Percentiles rank a stretch among this genome's conserved stretches.
phyloP scores from a whole-genome alignment of 176 grass and related monocot species.

The Bothriochloa decipiens region DNA sequence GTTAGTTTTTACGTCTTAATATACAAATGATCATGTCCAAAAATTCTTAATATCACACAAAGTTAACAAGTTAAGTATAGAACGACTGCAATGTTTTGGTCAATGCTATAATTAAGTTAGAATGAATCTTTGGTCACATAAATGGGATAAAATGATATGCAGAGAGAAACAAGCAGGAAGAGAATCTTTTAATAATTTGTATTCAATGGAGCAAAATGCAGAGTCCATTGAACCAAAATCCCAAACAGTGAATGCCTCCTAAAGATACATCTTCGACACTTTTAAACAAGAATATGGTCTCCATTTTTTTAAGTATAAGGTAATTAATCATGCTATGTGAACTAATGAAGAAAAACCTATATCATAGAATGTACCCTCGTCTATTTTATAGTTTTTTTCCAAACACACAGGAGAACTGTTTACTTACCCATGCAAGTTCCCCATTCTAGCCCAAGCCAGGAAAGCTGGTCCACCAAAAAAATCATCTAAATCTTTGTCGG shows the following conservation, averaged over 20 bases:
- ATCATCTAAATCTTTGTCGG: slow-evolving; percentile 67
- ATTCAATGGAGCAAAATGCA: slow-evolving; percentile 31
- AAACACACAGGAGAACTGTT: neutral
- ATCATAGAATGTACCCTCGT: slow-evolving; percentile 14
- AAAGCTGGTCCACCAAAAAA: slow-evolving; percentile 98
- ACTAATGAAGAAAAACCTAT: slow-evolving; percentile 15
- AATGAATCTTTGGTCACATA: neutral
- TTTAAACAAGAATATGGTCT: neutral
- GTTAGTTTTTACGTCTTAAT: neutral
- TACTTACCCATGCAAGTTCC: slow-evolving; percentile 91
- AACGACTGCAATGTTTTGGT: slow-evolving; percentile 10
- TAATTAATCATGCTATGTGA: slow-evolving; percentile 18
- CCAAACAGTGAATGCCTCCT: neutral
- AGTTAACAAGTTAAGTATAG: neutral
- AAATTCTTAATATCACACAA: slow-evolving; percentile 21
- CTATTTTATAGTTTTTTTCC: neutral
- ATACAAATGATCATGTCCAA: neutral
- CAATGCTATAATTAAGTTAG: neutral
- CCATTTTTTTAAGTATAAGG: neutral
- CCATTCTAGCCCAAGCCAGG: slow-evolving; percentile 99
- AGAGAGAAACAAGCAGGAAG: slow-evolving; percentile 20
- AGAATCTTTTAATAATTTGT: neutral
- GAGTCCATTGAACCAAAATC: neutral
- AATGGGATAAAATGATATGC: neutral
- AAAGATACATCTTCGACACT: neutral